Base-by-base conservation (phyloP, 495 filamentous ascomycete species). In the Trichoderma gamsii region DNA sequence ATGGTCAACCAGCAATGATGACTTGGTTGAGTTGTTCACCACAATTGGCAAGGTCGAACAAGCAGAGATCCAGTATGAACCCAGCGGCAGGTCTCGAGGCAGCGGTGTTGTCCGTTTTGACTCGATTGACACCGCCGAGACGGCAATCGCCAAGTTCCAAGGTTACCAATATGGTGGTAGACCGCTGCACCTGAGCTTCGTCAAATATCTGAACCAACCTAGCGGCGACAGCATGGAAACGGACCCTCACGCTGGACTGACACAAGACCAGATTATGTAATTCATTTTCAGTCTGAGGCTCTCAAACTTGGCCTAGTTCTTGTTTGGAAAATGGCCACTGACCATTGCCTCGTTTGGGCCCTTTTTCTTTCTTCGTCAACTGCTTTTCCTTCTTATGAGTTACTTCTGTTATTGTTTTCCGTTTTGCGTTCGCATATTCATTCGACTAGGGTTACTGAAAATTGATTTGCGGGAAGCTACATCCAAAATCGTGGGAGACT, bases 181-280 rank as follows among this genome's bases (percentile, higher is more conserved):
- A 70, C 95, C 96, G 69, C 88, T 99, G 66, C 92, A 93, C 38
- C 85, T 99, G 68, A 91, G 86, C 72, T 98, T 90, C 77, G 93
- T 97, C 79, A 93, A 93, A 76, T 98, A 98, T 78, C 78, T 88
- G 73, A 92, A 86, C 71, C 82, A 84, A 0, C 79, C 81, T 67
- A 81, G 79, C 27, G 86, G 85, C 21, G 92, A 93, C 72, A 84
- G 81, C 70, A 96, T 95, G 90, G 92, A 97, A 71, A 90, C 86
- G 41, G 89, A 95, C 71, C 80, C 85, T n/a, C 87, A 90, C 23
- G 87, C 82, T 65, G 86, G 85, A 68, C 77, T 97, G 72, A 96
- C 92, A 3, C 95, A 99, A 77, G 95, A 97, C 73, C 94, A 99
- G 82, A 97, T 99, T 79, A 97, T 97, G 94, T 99, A 86, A 79